Evolutionary conservation across 495 filamentous ascomycete genomes (phyloP), one percentile per base, ranked within the genome.

Genomic region (Podospora pseudocomata): DNA sequence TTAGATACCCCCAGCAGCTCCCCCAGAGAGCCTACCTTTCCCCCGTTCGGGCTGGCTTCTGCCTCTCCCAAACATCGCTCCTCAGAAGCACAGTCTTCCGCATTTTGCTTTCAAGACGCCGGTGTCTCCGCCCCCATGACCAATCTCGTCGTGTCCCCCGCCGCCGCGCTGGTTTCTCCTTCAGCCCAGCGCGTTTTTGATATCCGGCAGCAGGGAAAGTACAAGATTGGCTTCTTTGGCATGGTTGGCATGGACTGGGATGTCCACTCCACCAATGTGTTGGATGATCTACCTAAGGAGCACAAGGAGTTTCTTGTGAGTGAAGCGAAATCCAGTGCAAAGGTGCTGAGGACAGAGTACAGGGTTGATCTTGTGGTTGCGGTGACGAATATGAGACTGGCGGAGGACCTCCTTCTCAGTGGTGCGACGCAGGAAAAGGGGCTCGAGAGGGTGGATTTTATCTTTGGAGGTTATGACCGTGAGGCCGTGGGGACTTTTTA

Each of bases 221-320:
- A 63, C 30, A 28, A 32, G n/a, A 63, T 63, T 23, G 15, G 61
- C 7, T 63, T 63, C 61, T 63, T 63, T 32, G 34, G 61, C 2
- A 63, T 63, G 61, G 61, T 63, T 19, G 34, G 61, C 4, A 19
- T 63, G 28, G 61, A 63, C 32, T 63, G 30, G 61, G 61, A 63
- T 49, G 15, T 16, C 39, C 39, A 16, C 39, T 16, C 9, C 39
- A 30, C 23, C 59, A 18, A 7, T 27, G 19, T 7, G 3, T 4
- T 4, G 2, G 23, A 61, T 26, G 30, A 28, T 4, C n/a, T 61
- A 7, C 23, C 27, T 18, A 13, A 18, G 1, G n/a, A 20, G 59
- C 30, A 32, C 16, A 28, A 26, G 30, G 5, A 61, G 59, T 30
- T 28, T 4, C 20, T 61, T 26, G 59, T 32, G 23, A 27, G 26